Evolutionary conservation across 1,139 yeast species (phyloP), one percentile per base, ranked within the genome.

Genomic region (Geotrichum carabidarum): DNA sequence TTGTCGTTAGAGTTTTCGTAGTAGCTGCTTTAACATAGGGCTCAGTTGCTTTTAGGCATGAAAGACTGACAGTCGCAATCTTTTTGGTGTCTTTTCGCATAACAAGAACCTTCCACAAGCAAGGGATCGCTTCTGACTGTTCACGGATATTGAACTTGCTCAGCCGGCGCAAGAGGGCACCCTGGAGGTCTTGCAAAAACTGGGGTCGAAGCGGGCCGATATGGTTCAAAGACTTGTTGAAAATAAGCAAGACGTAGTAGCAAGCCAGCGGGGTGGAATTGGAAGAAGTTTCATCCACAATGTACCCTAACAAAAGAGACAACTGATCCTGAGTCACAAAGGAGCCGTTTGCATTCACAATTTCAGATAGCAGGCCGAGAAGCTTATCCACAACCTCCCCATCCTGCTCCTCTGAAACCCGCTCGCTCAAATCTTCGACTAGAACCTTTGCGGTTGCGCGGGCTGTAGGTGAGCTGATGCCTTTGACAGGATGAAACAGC

Each of bases 81-180:
- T 79, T 79, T 0, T 66, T 58, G 0, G 78, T 75, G 57, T 79
- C 81, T 1, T 74, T 71, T 44, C 74, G 73, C 61, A 78, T 69
- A 9, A 62, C 66, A 4, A 86, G 74, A 1, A 86, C 71, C 8
- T 68, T 68, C 84, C 89, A 82, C 5, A 81, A 69, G 56, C 87
- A 76, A 1, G 90, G 87, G 64, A 86, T 77, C 0, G 90, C 95
- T 60, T 82, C 83, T 31, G 79, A 80, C 12, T 87, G 68, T 61
- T 86, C 91, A 55, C 68, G 73, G 0, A 76, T 74, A 53, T 76
- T 78, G 65, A 84, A 78, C 59, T 78, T 83, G 1, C 90, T 83
- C 46, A 88, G 67, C 35, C 79, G 72, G 47, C 73, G 72, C 57
- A 86, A 67, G 31, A 87, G 64, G 8, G 79, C 74, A 0, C 74